Conservation (phyloP, 768 basidiomycete species). For the Chalciporus sphaerocephalus region DNA sequence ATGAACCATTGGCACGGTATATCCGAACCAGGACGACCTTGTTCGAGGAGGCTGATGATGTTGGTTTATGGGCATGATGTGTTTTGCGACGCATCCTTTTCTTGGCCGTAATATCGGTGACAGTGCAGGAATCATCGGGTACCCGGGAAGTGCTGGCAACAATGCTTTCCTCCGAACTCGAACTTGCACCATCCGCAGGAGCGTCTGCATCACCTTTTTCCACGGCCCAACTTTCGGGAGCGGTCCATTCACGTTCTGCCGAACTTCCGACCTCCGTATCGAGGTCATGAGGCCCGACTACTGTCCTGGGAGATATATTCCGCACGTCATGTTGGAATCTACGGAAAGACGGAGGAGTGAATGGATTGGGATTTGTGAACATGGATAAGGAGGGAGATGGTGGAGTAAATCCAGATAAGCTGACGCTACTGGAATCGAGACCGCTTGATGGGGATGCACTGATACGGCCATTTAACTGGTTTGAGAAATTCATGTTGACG, state of each 20-base stretch:
- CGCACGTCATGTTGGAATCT: conserved; percentile 26
- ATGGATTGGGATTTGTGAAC: conserved; percentile 38
- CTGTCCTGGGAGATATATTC: conserved; percentile 53
- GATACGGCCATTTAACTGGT: conserved; percentile 15
- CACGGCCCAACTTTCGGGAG: conserved; percentile 78
- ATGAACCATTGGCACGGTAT: conserved; percentile 67
- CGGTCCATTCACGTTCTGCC: conserved; percentile 48
- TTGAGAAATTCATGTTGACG: conserved; percentile 40
- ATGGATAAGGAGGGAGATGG: conserved; percentile 32
- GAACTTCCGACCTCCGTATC: conserved; percentile 7
- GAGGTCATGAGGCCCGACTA: conserved; percentile 8
- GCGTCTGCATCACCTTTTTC: conserved; percentile 42
- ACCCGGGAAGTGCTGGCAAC: conserved; percentile 16
- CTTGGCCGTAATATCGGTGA: conserved; percentile 9
- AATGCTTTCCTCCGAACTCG: conserved; percentile 37
- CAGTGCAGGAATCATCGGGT: conserved; percentile 11
- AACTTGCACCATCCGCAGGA: conserved; percentile 35
- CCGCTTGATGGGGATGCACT: conserved; percentile 14
- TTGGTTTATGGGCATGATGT: conserved; percentile 14
- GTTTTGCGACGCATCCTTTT: conserved; percentile 28
- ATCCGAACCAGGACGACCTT: conserved; percentile 63
- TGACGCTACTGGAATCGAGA: conserved; percentile 31
- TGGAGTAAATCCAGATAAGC: conserved; percentile 38
- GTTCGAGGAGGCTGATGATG: conserved; percentile 11
- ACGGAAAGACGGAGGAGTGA: conserved; percentile 20